These are phyloP conservation scores for Ascochyta clinopodiicola DNA, from an alignment of 2,329 filamentous ascomycete species.

Conservation along the genomic window DNA sequence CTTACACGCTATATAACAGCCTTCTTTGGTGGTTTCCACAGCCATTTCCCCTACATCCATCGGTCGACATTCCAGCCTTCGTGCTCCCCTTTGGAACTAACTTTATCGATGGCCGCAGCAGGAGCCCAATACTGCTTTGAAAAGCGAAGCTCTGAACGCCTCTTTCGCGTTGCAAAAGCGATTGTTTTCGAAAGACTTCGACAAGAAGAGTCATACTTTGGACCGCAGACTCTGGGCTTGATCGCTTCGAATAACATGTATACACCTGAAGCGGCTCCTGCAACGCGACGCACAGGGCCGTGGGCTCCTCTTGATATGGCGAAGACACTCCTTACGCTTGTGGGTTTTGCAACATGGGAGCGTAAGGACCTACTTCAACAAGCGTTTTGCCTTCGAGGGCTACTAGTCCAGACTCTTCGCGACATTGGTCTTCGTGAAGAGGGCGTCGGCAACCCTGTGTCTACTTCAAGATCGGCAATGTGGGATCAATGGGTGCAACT, in stretches of 20 bases:
- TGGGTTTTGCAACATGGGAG: constrained; percentile 44
- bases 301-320: constrained; percentile 38
- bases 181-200: constrained; percentile 38
- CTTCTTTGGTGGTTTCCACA: constrained; percentile 42
- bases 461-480: constrained; percentile 29
- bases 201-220: constrained; percentile 34
- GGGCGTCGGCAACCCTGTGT: constrained; percentile 3
- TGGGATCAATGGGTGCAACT: constrained; percentile 41
- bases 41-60: constrained; percentile 45
- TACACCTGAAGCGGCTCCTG: constrained; percentile 13
- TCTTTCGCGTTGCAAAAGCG: constrained; percentile 39
- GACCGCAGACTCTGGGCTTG: constrained; percentile 31
- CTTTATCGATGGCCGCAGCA: constrained; percentile 41
- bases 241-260: constrained; percentile 23
- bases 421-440: constrained; percentile 38
- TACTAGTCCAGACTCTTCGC: constrained; percentile 37
- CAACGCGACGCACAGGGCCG: constrained; percentile 24
- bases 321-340: constrained; percentile 39
- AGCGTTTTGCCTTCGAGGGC: constrained; percentile 36
- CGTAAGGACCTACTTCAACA: constrained; percentile 38
- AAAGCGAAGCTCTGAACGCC: constrained; percentile 33
- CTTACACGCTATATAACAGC: constrained; percentile 41
- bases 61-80: constrained; percentile 40
- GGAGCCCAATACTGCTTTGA: constrained; percentile 47
- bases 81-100: constrained; percentile 40